Evolutionary conservation across 495 filamentous ascomycete genomes (phyloP).

Genomic region (Entonaema liquescens): DNA sequence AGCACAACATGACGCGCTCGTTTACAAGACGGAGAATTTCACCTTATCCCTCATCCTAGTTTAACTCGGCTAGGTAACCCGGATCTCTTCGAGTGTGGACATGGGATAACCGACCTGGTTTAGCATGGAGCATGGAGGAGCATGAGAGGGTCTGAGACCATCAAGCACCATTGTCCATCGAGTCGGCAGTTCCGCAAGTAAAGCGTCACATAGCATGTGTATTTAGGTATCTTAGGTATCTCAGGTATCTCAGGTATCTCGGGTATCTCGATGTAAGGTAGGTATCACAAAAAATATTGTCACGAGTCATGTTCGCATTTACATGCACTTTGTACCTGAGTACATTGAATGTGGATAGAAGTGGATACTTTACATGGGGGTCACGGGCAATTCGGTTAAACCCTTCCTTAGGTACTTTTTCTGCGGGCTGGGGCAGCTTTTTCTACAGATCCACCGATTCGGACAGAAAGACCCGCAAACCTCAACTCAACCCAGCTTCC

Average conservation of each 20-base stretch:
- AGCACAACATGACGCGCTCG: slow-evolving; percentile 24
- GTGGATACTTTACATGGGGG: slow-evolving; percentile 15
- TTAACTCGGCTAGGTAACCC: slow-evolving; percentile 28
- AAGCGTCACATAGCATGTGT: slow-evolving; percentile 18
- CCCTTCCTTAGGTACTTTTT: slow-evolving; percentile 23
- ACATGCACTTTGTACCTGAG: slow-evolving; percentile 2
- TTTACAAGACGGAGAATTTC: slow-evolving; percentile 30
- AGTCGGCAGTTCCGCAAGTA: slow-evolving; percentile 1
- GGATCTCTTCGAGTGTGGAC: slow-evolving; percentile 22
- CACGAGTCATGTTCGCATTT: slow-evolving; percentile 9
- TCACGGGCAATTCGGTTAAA: slow-evolving; percentile 33
- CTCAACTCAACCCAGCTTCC: slow-evolving; percentile 4
- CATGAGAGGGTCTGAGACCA: slow-evolving; percentile 28
- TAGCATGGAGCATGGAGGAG: slow-evolving; percentile 5
- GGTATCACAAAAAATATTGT: not conserved
- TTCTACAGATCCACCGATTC: too few species aligned
- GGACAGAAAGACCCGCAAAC: not conserved
- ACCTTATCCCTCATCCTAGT: slow-evolving; percentile 28
- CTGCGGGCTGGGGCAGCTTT: too few species aligned
- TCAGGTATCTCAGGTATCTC: not conserved
- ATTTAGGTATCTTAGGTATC: not conserved
- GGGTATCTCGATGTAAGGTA: slow-evolving; percentile 1
- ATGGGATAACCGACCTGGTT: slow-evolving; percentile 28
- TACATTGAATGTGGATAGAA: slow-evolving; percentile 6
- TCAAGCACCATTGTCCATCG: slow-evolving; percentile 7